phyloP scores from a whole-genome alignment of 257 asterid species.

The Solanum gandarillasii region DNA sequence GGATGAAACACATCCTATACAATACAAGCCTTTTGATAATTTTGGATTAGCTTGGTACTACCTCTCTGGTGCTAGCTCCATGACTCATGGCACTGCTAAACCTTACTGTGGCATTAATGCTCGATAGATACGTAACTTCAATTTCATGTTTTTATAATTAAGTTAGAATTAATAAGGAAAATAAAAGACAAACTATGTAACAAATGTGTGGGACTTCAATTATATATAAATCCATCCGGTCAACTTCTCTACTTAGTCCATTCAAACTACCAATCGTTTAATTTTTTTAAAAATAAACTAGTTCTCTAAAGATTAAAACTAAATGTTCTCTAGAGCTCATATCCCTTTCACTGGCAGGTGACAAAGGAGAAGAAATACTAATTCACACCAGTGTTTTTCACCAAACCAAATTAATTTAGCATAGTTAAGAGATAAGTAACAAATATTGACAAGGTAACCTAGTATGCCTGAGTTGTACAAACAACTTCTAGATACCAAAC shows the following conservation, averaged over 20 bases:
- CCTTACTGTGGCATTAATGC: constrained; percentile 1
- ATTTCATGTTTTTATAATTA: not conserved
- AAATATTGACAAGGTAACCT: not conserved
- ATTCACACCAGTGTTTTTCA: not conserved
- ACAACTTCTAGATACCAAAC: not conserved
- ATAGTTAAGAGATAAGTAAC: not conserved
- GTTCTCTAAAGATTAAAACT: not conserved
- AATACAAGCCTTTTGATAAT: constrained; percentile 36
- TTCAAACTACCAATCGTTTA: not conserved
- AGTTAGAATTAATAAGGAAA: not conserved
- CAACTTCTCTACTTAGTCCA: not conserved
- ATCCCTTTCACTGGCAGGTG: not conserved
- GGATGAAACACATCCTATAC: constrained; percentile 42
- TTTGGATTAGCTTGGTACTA: constrained; percentile 28
- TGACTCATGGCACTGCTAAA: not conserved
- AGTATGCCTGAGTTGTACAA: not conserved
- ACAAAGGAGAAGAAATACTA: not conserved
- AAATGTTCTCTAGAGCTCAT: not conserved
- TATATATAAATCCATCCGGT: not conserved
- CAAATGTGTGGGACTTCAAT: not conserved
- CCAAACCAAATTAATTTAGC: not conserved
- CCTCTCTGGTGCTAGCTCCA: not conserved
- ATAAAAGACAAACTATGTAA: not conserved
- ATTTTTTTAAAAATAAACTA: not conserved
- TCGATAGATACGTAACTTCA: not conserved